Percentiles rank a stretch among this genome's conserved stretches.
phyloP scores from a whole-genome alignment of 345 rosid genomes.

The Acer negundo region DNA sequence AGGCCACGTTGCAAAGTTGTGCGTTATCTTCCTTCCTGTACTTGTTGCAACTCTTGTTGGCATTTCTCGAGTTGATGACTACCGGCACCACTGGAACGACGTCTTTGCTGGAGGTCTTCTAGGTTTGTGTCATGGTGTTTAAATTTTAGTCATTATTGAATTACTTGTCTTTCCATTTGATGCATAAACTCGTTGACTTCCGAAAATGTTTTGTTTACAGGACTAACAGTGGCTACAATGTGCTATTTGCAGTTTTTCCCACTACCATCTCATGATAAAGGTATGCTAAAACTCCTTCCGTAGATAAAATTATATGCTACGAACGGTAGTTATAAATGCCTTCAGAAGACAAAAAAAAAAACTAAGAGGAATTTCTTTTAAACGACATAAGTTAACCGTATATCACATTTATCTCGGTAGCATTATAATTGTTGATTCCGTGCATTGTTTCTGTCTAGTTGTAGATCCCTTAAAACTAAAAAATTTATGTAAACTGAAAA shows the following conservation, averaged over 20 bases:
- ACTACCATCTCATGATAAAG: slow-evolving; percentile 59
- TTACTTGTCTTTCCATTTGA: neutral
- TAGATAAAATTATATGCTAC: neutral
- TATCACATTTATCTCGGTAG: no score
- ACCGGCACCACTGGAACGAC: slow-evolving; percentile 91
- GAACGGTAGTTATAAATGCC: neutral
- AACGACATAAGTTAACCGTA: no score
- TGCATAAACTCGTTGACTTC: slow-evolving; percentile 11
- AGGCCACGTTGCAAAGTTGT: slow-evolving; percentile 78
- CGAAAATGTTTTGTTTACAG: slow-evolving; percentile 31
- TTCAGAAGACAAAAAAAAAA: neutral
- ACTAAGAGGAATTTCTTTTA: no score
- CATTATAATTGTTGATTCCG: neutral
- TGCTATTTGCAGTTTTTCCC: slow-evolving; percentile 82
- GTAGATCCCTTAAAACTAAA: neutral
- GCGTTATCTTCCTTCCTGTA: slow-evolving; percentile 62
- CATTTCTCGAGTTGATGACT: slow-evolving; percentile 81
- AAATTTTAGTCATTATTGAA: slow-evolving; percentile 2
- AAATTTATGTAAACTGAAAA: no score
- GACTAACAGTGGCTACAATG: slow-evolving; percentile 54
- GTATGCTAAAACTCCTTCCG: slow-evolving; percentile 23
- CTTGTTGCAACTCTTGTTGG: slow-evolving; percentile 70
- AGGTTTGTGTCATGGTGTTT: slow-evolving; percentile 38
- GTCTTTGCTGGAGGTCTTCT: slow-evolving; percentile 79
- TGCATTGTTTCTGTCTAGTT: neutral